A percentile compares a stretch with the other conserved stretches of the same genome.
phyloP scores from a whole-genome alignment of 768 basidiomycete species.

The Daedaleopsis sinensis region DNA sequence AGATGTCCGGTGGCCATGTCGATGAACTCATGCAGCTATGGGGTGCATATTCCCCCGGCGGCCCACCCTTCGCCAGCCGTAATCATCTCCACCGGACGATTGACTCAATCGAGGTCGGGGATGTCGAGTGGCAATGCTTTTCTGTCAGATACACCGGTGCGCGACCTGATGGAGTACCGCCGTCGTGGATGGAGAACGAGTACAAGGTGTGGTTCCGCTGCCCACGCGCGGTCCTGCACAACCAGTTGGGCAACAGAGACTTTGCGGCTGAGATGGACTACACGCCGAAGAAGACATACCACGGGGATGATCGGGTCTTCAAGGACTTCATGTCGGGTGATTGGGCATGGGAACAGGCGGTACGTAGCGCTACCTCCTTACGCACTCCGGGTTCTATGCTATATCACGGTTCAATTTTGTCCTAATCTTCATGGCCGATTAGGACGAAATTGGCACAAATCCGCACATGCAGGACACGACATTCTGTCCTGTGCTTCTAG shows the following conservation, averaged over 20 bases:
- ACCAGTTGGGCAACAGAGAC: neutral
- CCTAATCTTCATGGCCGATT: too few species aligned
- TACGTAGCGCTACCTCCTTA: too few species aligned
- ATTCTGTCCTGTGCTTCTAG: slow-evolving; percentile 9
- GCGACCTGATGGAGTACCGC: too few species aligned
- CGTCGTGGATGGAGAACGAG: neutral
- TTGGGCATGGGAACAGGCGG: neutral
- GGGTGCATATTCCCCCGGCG: neutral
- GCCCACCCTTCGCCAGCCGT: neutral
- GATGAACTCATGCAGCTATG: slow-evolving; percentile 16
- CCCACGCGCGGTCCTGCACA: neutral
- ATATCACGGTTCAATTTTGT: too few species aligned
- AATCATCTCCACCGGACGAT: neutral
- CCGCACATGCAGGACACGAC: neutral
- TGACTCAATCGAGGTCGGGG: neutral
- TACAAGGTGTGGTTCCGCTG: neutral
- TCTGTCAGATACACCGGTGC: neutral
- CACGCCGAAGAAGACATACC: neutral
- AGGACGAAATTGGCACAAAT: neutral
- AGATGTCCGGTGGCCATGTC: slow-evolving; percentile 13
- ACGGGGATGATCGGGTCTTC: neutral
- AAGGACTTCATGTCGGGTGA: neutral
- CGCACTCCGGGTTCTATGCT: too few species aligned
- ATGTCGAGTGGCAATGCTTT: neutral
- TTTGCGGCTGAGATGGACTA: neutral